Evolutionary conservation across 768 basidiomycete genomes (phyloP).

Genomic region (Rhodosporidiobolus odoratus): DNA sequence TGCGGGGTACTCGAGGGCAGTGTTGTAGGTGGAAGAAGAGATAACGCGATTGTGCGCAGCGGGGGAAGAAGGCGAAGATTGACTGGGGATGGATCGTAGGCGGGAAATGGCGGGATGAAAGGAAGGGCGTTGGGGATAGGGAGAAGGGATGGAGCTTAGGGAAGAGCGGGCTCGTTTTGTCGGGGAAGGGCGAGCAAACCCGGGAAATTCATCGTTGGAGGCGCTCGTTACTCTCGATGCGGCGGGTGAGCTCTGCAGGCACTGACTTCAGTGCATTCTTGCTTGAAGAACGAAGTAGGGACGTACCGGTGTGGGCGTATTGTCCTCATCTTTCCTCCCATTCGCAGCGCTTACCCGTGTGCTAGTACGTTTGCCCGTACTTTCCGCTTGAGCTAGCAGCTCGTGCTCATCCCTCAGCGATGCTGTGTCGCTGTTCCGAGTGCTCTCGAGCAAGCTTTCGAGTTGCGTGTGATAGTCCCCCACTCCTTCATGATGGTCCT

Average conservation of each 20-base stretch:
- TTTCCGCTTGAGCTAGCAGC: no score
- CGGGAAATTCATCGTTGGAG: slow-evolving; percentile 25
- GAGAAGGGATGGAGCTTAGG: slow-evolving; percentile 17
- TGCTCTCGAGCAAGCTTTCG: neutral
- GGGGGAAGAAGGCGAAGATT: slow-evolving; percentile 49
- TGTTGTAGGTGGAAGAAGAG: slow-evolving; percentile 65
- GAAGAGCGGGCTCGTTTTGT: slow-evolving; percentile 15
- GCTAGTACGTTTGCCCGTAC: no score
- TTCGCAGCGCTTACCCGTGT: no score
- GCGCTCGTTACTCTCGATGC: slow-evolving; percentile 37
- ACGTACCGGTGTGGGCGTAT: neutral
- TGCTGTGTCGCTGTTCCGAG: no score
- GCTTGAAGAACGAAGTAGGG: neutral
- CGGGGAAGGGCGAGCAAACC: neutral
- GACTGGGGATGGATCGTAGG: slow-evolving; percentile 50
- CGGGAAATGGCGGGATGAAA: slow-evolving; percentile 51
- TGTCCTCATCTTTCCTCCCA: neutral
- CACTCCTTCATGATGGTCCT: neutral
- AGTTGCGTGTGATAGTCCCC: neutral
- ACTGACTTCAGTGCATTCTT: neutral
- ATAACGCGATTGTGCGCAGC: slow-evolving; percentile 55
- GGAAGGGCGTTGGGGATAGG: slow-evolving; percentile 33
- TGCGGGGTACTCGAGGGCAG: slow-evolving; percentile 53
- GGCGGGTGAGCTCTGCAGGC: slow-evolving; percentile 19
- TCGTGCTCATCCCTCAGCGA: no score